phyloP scores from a whole-genome alignment of 2,329 filamentous ascomycete species.

The Botrytis galanthina region DNA sequence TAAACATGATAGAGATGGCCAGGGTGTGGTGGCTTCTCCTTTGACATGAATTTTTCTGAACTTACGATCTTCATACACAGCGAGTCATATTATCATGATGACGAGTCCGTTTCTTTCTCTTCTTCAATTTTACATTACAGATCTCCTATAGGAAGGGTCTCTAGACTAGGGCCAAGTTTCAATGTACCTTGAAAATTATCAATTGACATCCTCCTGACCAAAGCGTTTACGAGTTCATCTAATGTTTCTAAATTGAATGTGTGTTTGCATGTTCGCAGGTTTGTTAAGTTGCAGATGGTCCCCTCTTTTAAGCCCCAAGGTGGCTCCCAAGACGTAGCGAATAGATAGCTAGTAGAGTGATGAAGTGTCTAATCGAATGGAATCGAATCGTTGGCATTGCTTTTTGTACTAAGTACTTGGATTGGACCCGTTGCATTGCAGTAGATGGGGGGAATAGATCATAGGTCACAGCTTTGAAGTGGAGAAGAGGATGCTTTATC shows the following conservation, averaged over 20 bases:
- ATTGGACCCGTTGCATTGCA: neutral
- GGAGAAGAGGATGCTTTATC: neutral
- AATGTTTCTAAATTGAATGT: neutral
- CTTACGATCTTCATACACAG: slow-evolving; percentile 37
- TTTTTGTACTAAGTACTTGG: neutral
- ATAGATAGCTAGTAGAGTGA: neutral
- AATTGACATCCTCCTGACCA: slow-evolving; percentile 32
- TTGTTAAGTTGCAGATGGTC: neutral
- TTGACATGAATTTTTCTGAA: slow-evolving; percentile 27
- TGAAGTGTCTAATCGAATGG: slow-evolving; percentile 7
- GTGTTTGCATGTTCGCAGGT: neutral
- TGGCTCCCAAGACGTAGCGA: neutral
- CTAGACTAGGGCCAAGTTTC: slow-evolving; percentile 34
- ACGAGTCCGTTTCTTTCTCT: slow-evolving; percentile 31
- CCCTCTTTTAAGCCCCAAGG: neutral
- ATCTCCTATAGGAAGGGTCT: slow-evolving; percentile 29
- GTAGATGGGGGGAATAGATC: neutral
- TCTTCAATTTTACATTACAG: slow-evolving; percentile 37
- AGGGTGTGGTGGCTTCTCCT: slow-evolving; percentile 26
- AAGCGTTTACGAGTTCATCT: slow-evolving; percentile 13
- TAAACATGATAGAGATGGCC: slow-evolving; percentile 23
- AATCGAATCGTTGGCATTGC: neutral
- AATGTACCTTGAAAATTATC: slow-evolving; percentile 31
- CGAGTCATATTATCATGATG: slow-evolving; percentile 28
- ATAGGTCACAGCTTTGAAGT: slow-evolving; percentile 10